Base-by-base conservation (phyloP, 2,329 filamentous ascomycete genomes). In the Fusarium begoniae region DNA sequence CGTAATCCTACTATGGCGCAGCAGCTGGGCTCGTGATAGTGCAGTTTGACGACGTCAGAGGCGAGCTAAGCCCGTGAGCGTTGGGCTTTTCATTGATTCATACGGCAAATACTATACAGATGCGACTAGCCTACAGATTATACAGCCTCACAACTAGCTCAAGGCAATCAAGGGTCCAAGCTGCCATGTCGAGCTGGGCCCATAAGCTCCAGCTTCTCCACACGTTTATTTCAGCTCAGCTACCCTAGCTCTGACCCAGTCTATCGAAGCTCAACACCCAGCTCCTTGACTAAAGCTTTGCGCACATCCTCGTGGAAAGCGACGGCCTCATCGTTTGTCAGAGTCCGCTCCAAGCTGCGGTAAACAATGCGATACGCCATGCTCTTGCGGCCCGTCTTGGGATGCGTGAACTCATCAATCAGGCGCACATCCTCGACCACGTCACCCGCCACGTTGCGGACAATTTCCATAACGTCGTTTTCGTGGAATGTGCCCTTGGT, bases 391-490 rank as follows among this genome's bases (percentile, higher is more conserved):
- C 92, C 91, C 26, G 93, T 95, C 84, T 93, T 95, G 43, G 95
- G 95, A 83, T 98, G 95, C 54, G 89, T 90, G 82, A 98, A 99
- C 80, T 94, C 90, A 83, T 98, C 96, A 59, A 94, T 90, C 35
- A 97, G 86, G 70, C 86, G 87, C 57, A 98, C 96, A 81, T 98
- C 94, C 84, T 99, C 96, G 41, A 96, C 94, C 28, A 91, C 83
- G 81, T 97, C 93, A 57, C 95, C 95, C 15, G 91, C 94, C 53
- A 96, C 87, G 75, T 91, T 91, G 74, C 96, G 91, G 24, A 98
- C 93, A 64, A 98, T 89, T 83, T 98, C 96, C 96, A 98, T 98
- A 58, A 98, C 87, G 82, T 99, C 96, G 83, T 98, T 98, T 81
- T 97, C 95, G 82, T 98, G 96, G 80, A 98, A 94, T 76, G 80